Evolutionary conservation across 768 basidiomycete genomes (phyloP).

Genomic region (Amylocystis lapponica): DNA sequence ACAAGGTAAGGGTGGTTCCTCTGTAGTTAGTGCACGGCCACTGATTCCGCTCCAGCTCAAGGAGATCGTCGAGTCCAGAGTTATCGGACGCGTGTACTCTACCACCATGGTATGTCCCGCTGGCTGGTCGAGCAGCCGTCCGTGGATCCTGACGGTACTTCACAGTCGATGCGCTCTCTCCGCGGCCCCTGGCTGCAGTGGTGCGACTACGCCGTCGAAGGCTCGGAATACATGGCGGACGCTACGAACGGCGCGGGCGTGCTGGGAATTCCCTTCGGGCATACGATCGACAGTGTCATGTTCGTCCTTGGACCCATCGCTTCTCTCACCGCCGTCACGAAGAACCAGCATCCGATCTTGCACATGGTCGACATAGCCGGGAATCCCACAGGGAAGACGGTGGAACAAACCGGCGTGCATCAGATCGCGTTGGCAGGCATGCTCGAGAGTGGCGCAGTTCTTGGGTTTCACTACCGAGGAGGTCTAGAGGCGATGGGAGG

Average conservation of each 20-base stretch:
- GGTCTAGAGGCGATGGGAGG: slow-evolving; percentile 19
- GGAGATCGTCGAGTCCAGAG: slow-evolving; percentile 24
- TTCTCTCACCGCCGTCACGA: slow-evolving; percentile 20
- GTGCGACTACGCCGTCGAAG: slow-evolving; percentile 6
- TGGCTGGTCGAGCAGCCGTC: neutral
- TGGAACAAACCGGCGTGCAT: slow-evolving; percentile 18
- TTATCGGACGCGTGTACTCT: slow-evolving; percentile 27
- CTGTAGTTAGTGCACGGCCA: too few relatives aligned
- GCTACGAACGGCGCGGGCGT: slow-evolving; percentile 20
- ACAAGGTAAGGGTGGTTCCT: slow-evolving; percentile 32
- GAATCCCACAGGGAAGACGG: slow-evolving; percentile 21
- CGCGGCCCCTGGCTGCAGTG: neutral
- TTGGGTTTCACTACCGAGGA: slow-evolving; percentile 20
- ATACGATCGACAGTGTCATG: slow-evolving; percentile 25
- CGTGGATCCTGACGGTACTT: neutral
- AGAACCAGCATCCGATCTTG: slow-evolving; percentile 22
- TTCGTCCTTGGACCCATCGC: slow-evolving; percentile 27
- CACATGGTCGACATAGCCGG: slow-evolving; percentile 20
- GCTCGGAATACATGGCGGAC: slow-evolving; percentile 6
- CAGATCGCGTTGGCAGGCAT: slow-evolving; percentile 26
- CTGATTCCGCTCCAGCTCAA: slow-evolving; percentile 29
- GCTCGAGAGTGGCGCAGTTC: slow-evolving; percentile 26
- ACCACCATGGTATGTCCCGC: slow-evolving; percentile 18
- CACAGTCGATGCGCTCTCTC: neutral
- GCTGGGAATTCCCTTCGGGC: slow-evolving; percentile 23